Evolutionary conservation across 2,329 filamentous ascomycete species (phyloP).

Genomic region (Penicillium italicum): DNA sequence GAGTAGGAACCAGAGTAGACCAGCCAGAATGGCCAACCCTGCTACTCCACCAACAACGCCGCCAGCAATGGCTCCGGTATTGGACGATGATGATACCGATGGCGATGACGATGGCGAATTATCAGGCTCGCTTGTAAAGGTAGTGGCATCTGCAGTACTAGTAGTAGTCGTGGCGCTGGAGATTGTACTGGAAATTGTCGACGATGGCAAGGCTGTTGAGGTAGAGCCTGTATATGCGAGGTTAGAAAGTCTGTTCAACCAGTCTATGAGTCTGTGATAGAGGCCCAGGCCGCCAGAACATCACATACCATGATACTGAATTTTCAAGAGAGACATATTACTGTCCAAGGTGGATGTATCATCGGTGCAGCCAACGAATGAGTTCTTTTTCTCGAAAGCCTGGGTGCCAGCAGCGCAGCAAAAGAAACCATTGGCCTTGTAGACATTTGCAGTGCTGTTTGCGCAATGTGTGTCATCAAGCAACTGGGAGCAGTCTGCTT

Average conservation of each 20-base stretch:
- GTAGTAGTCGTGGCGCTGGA: background rate
- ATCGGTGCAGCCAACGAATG: conserved; percentile 16
- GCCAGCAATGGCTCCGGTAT: conserved; percentile 10
- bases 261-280: background rate
- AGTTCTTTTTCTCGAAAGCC: conserved; percentile 10
- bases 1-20: conserved; percentile 16
- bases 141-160: background rate
- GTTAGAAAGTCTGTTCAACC: background rate
- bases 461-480: conserved; percentile 20
- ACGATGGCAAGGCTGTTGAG: background rate
- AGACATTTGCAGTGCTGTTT: conserved; percentile 21
- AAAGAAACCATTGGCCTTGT: conserved; percentile 22
- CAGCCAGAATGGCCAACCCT: conserved; percentile 11
- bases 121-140: background rate
- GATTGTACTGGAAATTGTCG: background rate
- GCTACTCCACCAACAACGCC: conserved; percentile 20
- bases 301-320: conserved; percentile 3
- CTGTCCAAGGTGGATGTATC: conserved; percentile 2
- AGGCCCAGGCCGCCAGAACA: background rate
- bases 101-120: background rate
- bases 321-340: background rate
- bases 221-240: background rate
- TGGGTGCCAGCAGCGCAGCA: conserved; percentile 18
- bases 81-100: background rate
- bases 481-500: conserved; percentile 14